phyloP scores from a whole-genome alignment of 208 protist species.

The Trichomonas gallinae region DNA sequence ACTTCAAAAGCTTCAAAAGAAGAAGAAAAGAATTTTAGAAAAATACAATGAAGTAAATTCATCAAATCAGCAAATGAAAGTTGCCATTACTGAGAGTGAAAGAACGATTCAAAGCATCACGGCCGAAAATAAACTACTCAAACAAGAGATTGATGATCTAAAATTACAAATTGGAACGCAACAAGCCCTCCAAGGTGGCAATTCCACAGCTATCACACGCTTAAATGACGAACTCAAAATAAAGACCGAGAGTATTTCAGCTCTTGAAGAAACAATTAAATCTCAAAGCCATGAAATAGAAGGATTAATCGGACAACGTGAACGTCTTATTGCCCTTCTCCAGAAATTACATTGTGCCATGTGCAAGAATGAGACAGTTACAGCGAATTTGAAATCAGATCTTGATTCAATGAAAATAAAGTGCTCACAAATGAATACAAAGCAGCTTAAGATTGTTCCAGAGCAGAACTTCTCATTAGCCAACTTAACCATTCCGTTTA shows the following conservation, averaged over 20 bases:
- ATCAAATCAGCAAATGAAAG: neutral
- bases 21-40: neutral
- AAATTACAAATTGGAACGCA: neutral
- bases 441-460: neutral
- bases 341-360: neutral
- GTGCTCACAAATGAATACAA: neutral
- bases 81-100: neutral
- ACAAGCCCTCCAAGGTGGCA: neutral
- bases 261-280: neutral
- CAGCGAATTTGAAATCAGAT: neutral
- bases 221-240: neutral
- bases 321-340: neutral
- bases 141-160: neutral
- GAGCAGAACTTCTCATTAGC: neutral
- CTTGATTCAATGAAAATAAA: neutral
- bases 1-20: neutral
- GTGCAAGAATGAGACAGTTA: neutral
- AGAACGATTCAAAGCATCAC: neutral
- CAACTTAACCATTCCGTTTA: neutral
- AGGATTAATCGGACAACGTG: neutral
- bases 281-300: neutral
- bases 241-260: neutral
- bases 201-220: neutral
- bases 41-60: neutral
- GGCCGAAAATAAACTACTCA: neutral